These are phyloP conservation scores for Codiaeum variegatum DNA, from an alignment of 441 rosid species.

Conservation along the genomic window DNA sequence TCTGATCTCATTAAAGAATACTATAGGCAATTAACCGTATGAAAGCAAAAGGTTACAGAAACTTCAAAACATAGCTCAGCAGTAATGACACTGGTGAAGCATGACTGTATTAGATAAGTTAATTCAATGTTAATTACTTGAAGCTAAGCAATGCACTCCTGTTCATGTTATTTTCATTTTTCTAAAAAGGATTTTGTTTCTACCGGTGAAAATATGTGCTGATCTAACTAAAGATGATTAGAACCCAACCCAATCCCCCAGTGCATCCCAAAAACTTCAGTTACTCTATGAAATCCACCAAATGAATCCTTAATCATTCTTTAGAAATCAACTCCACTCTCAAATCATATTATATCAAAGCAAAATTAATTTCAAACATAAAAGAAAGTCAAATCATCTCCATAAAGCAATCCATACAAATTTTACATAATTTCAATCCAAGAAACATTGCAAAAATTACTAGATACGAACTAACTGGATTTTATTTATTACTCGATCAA, in stretches of 20 bases:
- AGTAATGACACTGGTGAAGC: background rate
- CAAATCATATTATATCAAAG: background rate
- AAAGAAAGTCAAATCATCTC: background rate
- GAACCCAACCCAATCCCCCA: background rate
- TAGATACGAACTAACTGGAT: background rate
- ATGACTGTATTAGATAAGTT: background rate
- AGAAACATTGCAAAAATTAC: background rate
- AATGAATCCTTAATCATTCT: background rate
- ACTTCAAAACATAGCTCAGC: too few relatives aligned
- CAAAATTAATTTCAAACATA: background rate
- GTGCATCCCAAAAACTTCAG: background rate
- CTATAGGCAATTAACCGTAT: background rate
- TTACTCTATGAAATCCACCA: background rate
- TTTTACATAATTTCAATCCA: background rate
- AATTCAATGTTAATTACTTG: background rate
- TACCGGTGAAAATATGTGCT: background rate
- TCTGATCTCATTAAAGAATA: background rate
- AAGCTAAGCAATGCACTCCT: background rate
- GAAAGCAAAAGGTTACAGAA: background rate
- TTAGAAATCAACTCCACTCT: background rate
- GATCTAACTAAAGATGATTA: background rate
- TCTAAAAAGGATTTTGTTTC: too few relatives aligned
- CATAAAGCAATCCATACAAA: background rate
- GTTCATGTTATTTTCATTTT: background rate
- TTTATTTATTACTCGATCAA: slow-evolving; percentile 6